A percentile compares a stretch with the other conserved stretches of the same genome.
Conservation (phyloP, 176 grass and related monocot species). For the Juncus inflexus region DNA sequence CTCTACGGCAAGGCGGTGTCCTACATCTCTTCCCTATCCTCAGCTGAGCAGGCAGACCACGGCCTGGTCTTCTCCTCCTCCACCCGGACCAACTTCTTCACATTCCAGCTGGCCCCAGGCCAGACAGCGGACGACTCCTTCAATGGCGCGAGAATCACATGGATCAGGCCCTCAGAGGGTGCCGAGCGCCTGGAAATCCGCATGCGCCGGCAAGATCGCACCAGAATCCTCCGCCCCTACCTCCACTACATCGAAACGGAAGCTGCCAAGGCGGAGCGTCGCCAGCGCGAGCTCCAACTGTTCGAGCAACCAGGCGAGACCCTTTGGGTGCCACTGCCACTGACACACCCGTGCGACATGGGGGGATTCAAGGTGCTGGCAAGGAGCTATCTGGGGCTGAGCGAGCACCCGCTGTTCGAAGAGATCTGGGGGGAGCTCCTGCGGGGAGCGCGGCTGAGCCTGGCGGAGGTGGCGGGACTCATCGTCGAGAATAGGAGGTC, state of each 20-base stretch:
- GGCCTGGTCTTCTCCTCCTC: constrained; percentile 58
- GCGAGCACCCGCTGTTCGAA: constrained; percentile 73
- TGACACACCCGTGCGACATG: constrained; percentile 53
- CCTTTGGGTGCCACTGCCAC: constrained; percentile 29
- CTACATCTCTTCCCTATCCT: constrained; percentile 64
- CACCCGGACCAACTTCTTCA: constrained; percentile 65
- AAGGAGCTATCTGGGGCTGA: constrained; percentile 58
- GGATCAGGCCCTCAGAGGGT: constrained; percentile 38
- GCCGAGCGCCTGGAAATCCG: constrained; percentile 56
- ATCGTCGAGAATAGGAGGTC: constrained; percentile 79
- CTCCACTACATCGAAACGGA: constrained; percentile 79
- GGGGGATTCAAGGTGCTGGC: constrained; percentile 69
- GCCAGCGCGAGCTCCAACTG: constrained; percentile 51
- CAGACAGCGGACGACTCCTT: constrained; percentile 61
- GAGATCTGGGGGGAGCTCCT: constrained; percentile 56
- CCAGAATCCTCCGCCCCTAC: constrained; percentile 67
- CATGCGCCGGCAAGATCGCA: constrained; percentile 75
- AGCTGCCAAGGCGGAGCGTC: constrained; percentile 71
- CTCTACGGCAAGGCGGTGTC: constrained; percentile 69
- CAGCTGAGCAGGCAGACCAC: constrained; percentile 59
- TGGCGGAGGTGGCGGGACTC: constrained; percentile 79
- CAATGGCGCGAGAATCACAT: constrained; percentile 66
- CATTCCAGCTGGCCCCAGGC: constrained; percentile 43
- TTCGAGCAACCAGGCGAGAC: constrained; percentile 41
- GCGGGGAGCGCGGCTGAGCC: constrained; percentile 45